Base-by-base conservation (phyloP, 2,329 filamentous ascomycete species). In the Trichoderma asperellum region DNA sequence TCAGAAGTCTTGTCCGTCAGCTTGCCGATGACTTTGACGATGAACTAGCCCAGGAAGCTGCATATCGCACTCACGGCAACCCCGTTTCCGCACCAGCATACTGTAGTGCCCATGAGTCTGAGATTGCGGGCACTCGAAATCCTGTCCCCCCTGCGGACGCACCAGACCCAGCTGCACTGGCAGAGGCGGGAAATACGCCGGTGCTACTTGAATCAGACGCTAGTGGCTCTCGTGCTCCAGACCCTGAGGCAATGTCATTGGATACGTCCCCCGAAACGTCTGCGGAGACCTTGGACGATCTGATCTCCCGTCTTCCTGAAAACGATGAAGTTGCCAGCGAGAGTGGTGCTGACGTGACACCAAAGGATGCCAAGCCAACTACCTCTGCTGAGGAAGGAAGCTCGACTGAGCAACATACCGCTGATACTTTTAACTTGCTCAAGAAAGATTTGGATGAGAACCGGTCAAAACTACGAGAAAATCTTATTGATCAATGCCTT, bases 401-500 rank as follows among this genome's bases (percentile, higher is more conserved):
- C 14, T 10, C 72, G 14, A 52, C 70, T n/a, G 70, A 73, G n/a
- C 67, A 73, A 14, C 68, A 72, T 7, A 52, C 63, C 1, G 73
- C 72, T 6, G 53, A 49, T 14, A 43, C 73, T 16, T 69, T 75
- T 29, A 64, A 75, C 60, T 73, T 72, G 32, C 74, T 92, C 0
- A 85, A 94, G 69, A 92, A 97, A 69, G 91, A 94, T 72, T 84
- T 99, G 7, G 92, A 97, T 71, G 87, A 87, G 40, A 87, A 92
- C 77, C 89, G 96, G 57, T 84, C 86, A 5, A 86, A 85, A n/a
- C 83, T 98, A 52, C 88, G 93, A 49, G 85, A 88, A 24, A 90
- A 92, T 68, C 81, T 98, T 67, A 94, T 98, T 70, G 94, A 97
- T 74, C 91, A 93, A 69, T 97, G 92, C 73, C 84, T 99, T 27